Conservation (phyloP, 139 green algal species). For the Edaphochlamys debaryana region DNA sequence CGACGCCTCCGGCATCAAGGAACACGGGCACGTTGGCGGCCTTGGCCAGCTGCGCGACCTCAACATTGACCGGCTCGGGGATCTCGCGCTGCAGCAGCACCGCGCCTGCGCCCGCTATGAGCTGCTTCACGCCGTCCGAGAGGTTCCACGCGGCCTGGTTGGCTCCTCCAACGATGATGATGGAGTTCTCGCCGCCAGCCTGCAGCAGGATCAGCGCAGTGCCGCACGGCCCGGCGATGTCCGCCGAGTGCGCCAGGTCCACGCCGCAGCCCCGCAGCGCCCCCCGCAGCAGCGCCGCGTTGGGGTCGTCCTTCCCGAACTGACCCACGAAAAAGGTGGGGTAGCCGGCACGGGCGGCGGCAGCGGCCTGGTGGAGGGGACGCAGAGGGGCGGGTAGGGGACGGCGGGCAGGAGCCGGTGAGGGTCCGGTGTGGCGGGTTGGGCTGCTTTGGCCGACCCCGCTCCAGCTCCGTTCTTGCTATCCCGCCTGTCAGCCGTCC, state of each 20-base stretch:
- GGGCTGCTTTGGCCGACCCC: too few species aligned
- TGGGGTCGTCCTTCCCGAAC: slow-evolving; percentile 78
- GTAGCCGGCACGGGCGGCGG: slow-evolving; percentile 78
- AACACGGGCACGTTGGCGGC: slow-evolving; percentile 81
- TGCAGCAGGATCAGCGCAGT: slow-evolving; percentile 86
- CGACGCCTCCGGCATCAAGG: slow-evolving; percentile 85
- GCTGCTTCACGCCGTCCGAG: slow-evolving; percentile 1
- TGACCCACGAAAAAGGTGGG: slow-evolving; percentile 84
- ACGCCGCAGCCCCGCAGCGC: slow-evolving; percentile 66
- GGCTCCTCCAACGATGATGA: slow-evolving; percentile 89
- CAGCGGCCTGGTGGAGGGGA: too few species aligned
- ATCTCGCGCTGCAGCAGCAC: slow-evolving; percentile 91
- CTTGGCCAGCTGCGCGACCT: slow-evolving; percentile 69
- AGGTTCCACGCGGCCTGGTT: slow-evolving; percentile 53
- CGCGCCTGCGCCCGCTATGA: slow-evolving; percentile 60
- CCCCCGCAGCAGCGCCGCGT: slow-evolving; percentile 67
- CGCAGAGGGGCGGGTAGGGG: too few species aligned
- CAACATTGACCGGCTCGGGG: slow-evolving; percentile 81
- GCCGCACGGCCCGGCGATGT: slow-evolving; percentile 72
- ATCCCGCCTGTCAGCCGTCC: too few species aligned
- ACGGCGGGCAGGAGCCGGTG: too few species aligned
- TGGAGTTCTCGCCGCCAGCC: slow-evolving; percentile 84
- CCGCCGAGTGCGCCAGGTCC: slow-evolving; percentile 60
- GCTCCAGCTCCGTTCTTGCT: too few species aligned
- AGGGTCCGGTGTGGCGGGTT: too few species aligned